Conservation (phyloP, 116 monocot genomes). For the Papilionanthe hybrid region DNA sequence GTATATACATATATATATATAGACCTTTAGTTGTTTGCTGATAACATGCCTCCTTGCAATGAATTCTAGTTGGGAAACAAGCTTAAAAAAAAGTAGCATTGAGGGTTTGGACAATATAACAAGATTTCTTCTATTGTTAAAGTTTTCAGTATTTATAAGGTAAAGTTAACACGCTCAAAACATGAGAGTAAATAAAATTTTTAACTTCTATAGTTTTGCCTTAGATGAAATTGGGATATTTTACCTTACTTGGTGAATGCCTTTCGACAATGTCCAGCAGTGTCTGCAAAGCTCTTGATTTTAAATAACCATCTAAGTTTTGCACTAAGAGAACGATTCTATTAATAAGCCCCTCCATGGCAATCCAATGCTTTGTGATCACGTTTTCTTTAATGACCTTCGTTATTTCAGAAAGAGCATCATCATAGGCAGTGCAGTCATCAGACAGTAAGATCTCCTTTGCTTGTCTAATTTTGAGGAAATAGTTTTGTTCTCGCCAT, state of each 20-base stretch:
- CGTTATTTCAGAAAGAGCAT: slow-evolving; percentile 8
- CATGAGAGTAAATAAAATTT: not conserved
- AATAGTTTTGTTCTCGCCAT: slow-evolving; percentile 23
- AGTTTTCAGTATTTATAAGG: not conserved
- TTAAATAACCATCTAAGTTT: not conserved
- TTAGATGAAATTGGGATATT: not conserved
- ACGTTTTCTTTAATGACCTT: slow-evolving; percentile 13
- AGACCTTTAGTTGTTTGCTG: not conserved
- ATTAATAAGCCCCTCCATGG: slow-evolving; percentile 22
- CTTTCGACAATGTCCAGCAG: slow-evolving; percentile 8
- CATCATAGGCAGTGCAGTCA: slow-evolving; percentile 1
- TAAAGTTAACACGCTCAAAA: not conserved
- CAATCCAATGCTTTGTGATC: slow-evolving; percentile 17
- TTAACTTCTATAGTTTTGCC: not conserved
- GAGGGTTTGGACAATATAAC: not conserved
- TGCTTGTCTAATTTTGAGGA: slow-evolving; percentile 17
- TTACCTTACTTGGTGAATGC: slow-evolving; percentile 20
- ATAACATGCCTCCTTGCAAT: not conserved
- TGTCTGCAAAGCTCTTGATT: slow-evolving; percentile 9
- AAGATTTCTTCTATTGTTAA: not conserved
- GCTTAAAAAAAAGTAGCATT: not conserved
- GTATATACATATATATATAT: too few species aligned
- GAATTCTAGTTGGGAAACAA: not conserved
- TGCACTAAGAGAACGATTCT: slow-evolving; percentile 3
- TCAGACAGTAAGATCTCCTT: slow-evolving; percentile 10